phyloP scores from a whole-genome alignment of 208 protist genomes.

The Acanthamoeba pearcei region DNA sequence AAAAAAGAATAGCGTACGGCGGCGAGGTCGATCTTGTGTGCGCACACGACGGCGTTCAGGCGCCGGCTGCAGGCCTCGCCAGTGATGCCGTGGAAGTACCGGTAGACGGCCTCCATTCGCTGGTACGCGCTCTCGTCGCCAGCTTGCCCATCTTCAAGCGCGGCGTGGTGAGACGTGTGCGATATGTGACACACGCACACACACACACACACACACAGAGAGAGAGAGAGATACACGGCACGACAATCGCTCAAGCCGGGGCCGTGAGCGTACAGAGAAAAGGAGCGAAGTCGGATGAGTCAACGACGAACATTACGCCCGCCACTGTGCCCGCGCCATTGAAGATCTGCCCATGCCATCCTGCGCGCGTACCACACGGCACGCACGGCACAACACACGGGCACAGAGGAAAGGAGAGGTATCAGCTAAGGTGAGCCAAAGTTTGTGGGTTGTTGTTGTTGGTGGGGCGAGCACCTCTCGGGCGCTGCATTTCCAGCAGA shows the following conservation, averaged over 20 bases:
- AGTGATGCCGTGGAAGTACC: background rate
- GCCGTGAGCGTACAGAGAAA: background rate
- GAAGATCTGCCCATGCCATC: too few species aligned
- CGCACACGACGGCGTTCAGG: background rate
- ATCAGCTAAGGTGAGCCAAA: background rate
- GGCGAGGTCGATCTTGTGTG: background rate
- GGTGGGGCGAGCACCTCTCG: background rate
- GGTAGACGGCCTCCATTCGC: background rate
- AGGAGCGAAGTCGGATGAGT: background rate
- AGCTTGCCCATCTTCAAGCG: background rate
- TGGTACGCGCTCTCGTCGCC: background rate
- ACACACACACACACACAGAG: too few species aligned
- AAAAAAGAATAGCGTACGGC: background rate
- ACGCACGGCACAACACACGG: too few species aligned
- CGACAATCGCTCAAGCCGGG: background rate
- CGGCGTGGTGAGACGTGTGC: background rate
- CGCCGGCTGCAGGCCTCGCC: background rate
- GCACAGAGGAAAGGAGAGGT: too few species aligned
- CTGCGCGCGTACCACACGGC: too few species aligned
- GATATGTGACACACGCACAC: background rate
- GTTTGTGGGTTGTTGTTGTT: background rate
- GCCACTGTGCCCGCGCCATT: background rate
- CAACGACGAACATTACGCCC: slow-evolving; percentile 1
- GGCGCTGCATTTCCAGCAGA: background rate
- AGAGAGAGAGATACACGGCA: background rate